Evolutionary conservation across 192 early-diverging fungal genomes (phyloP), one percentile per base, ranked within the genome.

Genomic region (Coemansia sp.): DNA sequence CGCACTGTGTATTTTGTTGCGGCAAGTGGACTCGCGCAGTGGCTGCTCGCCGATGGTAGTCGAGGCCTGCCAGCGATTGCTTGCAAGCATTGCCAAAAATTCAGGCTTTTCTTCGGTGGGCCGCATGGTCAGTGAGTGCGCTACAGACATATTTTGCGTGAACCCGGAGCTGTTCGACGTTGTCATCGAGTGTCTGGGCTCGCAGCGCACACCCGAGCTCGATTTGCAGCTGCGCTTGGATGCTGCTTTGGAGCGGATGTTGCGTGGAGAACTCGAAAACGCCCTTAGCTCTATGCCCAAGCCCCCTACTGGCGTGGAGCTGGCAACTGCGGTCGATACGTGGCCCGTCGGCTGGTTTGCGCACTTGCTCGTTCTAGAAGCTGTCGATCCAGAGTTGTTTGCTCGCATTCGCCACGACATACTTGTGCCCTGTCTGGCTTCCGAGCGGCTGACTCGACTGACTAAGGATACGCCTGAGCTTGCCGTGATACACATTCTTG

Each of bases 221-320:
- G 44, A 33, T 20, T 16, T 61, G 20, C 67, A 66, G 64, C 16
- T 73, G 12, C 65, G 68, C 24, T 55, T 55, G 7, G 64, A 65
- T 13, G 67, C 67, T 38, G 77, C 71, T 7, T 20, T 74, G 6
- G 81, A 79, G 52, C 67, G 51, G 49, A 76, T 79, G 67, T 47
- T 84, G 57, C 73, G 65, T 5, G 71, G 63, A 3, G 74, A 84
- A 4, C 60, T 79, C 49, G 60, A 43, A 3, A 42, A 20, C 16
- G 61, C 61, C n/a, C 38, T 63, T 42, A 20, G 12, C 15, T 38
- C 61, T 22, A 63, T 63, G 34, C 61, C 61, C 22, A 63, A 63
- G 12, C 31, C 38, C 27, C 22, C 61, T n/a, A 63, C 57, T 36
- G 57, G 57, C 16, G 57, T 36, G 57, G 57, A 60, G 31, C 31